A percentile compares a stretch with the other conserved stretches of the same genome.
phyloP scores from a whole-genome alignment of 495 filamentous ascomycete species.

The Podospora australis region DNA sequence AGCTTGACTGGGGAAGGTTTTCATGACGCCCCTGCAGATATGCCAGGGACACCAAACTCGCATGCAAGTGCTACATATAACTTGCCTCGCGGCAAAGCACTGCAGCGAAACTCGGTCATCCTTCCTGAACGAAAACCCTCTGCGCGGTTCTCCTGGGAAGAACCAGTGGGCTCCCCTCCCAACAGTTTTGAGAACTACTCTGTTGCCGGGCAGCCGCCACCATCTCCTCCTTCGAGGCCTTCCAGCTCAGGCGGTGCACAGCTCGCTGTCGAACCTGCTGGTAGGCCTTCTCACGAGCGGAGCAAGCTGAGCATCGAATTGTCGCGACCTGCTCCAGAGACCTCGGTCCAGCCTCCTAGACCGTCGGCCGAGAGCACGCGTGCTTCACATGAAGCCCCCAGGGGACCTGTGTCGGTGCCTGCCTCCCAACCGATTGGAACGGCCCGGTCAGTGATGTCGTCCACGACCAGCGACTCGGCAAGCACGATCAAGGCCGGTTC shows the following conservation, averaged over 20 bases:
- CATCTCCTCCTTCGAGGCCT: constrained; percentile 47
- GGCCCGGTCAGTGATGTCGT: constrained; percentile 41
- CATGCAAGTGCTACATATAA: constrained; percentile 64
- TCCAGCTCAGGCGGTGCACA: constrained; percentile 39
- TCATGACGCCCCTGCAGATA: constrained; percentile 37
- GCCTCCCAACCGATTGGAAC: constrained; percentile 27
- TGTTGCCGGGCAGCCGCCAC: constrained; percentile 41
- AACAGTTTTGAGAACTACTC: constrained; percentile 34
- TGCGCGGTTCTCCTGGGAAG: constrained; percentile 55
- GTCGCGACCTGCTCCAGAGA: constrained; percentile 20
- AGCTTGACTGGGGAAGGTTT: constrained; percentile 58
- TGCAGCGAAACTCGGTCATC: constrained; percentile 61
- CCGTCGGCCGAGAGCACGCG: constrained; percentile 41
- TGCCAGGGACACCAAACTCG: constrained; percentile 18
- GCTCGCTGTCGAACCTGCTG: constrained; percentile 31
- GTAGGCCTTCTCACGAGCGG: constrained; percentile 36
- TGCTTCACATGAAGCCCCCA: constrained; percentile 32
- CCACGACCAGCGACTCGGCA: constrained; percentile 57
- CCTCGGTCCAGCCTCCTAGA: constrained; percentile 39
- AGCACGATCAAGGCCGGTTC: constrained; percentile 57
- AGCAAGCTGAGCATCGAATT: constrained; percentile 42
- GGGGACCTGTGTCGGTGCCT: constrained; percentile 34
- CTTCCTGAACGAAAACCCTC: constrained; percentile 53
- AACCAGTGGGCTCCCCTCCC: constrained; percentile 39
- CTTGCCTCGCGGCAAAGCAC: constrained; percentile 70